Base-by-base conservation (phyloP, 2,329 filamentous ascomycete species). In the Plectosphaerella cucumerina region DNA sequence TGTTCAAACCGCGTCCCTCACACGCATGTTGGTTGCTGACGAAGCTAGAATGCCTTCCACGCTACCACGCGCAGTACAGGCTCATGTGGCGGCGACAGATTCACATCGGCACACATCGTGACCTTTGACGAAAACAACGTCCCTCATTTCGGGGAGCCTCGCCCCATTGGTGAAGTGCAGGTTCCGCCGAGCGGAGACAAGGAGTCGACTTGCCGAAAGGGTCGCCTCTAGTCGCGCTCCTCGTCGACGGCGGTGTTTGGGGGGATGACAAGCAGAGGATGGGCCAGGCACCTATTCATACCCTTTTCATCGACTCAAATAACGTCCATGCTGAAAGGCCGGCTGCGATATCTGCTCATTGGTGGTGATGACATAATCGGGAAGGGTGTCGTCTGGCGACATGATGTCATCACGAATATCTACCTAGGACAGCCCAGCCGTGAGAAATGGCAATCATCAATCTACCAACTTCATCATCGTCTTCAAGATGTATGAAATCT, bases 401-500 rank as follows among this genome's bases (percentile, higher is more conserved):
- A 31, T 31, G 26, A 31, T 31, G 26, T 31, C 26, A 31, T 31
- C 26, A 31, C 8, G 26, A 31, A 11, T 11, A 31, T 8, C 9
- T 10, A 31, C n/a, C n/a, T n/a, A 31, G 26, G 26, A 31, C 26
- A 31, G 9, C 26, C 12, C 26, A 11, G 26, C 26, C 26, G 8
- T 11, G 26, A 39, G 35, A 5, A 39, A 9, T 39, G 14, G 17
- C 35, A 39, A 6, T 14, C 14, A 39, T 39, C 35, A 39, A n/a
- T 42, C 39, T 11, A 8, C 12, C n/a, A 42, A 42, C 18, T 18
- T 18, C 17, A 42, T 15, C 9, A 14, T 17, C 5, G 6, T 6
- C 12, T 6, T n/a, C 15, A 20, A 20, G 2, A 56, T 56, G 55
- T 56, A 56, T n/a, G 55, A 56, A 17, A 56, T 56, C 2, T 56